Conservation (phyloP, 441 rosid species). For the Erodium trifolium region DNA sequence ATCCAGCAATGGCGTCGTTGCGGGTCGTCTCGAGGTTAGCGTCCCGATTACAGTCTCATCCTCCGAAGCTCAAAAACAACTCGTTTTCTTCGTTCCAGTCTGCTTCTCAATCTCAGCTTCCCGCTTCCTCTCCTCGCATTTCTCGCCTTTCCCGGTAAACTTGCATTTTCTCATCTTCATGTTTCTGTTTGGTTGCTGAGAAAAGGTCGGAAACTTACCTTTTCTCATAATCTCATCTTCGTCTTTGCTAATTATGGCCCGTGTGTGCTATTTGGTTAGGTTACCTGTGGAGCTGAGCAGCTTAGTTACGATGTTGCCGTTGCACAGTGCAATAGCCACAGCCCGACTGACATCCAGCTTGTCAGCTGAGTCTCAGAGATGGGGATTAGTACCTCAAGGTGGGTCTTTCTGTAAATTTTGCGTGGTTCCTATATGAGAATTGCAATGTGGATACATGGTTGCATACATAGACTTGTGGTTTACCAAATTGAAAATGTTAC, state of each 20-base stretch:
- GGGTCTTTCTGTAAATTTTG: constrained; percentile 4
- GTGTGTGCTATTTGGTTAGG: constrained; percentile 21
- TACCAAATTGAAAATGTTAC: not conserved
- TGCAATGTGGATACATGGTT: not conserved
- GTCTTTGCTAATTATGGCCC: not conserved
- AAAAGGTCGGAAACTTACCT: not conserved
- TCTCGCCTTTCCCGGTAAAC: constrained; percentile 33
- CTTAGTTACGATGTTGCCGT: constrained; percentile 44
- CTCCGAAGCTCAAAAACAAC: constrained; percentile 26
- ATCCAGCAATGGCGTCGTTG: constrained; percentile 31
- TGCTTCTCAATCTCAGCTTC: constrained; percentile 22
- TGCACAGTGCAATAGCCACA: constrained; percentile 51
- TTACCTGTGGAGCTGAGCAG: constrained; percentile 51
- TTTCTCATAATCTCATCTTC: no score
- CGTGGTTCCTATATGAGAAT: not conserved
- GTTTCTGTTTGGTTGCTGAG: not conserved
- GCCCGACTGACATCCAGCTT: constrained; percentile 53
- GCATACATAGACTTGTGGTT: not conserved
- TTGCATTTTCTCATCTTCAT: not conserved
- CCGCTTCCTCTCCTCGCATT: constrained; percentile 30
- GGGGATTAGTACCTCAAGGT: constrained; percentile 80
- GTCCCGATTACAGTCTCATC: constrained; percentile 31
- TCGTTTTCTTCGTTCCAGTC: constrained; percentile 23
- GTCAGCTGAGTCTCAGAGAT: constrained; percentile 39
- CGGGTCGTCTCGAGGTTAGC: constrained; percentile 35